Evolutionary conservation across 2,329 filamentous ascomycete genomes (phyloP).

Genomic region (Monilinia fructigena): DNA sequence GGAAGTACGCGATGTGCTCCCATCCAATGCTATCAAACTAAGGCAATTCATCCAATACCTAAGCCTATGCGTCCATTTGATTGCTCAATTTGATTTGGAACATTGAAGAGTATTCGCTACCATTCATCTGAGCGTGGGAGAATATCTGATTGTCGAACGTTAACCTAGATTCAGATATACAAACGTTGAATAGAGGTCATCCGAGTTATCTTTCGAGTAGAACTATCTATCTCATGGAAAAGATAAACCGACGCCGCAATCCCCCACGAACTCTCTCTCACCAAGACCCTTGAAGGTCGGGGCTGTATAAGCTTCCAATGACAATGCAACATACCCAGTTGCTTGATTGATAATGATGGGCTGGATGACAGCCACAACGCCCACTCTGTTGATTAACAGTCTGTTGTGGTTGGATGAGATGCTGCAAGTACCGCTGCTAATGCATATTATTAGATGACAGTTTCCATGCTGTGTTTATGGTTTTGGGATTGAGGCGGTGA

Average conservation of each 20-base stretch:
- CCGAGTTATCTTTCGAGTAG: too few relatives aligned
- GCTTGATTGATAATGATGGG: not conserved
- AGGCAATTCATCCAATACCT: too few relatives aligned
- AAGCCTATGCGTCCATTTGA: too few relatives aligned
- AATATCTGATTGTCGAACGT: too few relatives aligned
- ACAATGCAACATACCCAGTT: not conserved
- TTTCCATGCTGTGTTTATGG: not conserved
- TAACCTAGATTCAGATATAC: too few relatives aligned
- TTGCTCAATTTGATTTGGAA: too few relatives aligned
- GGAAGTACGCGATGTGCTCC: too few relatives aligned
- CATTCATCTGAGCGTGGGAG: too few relatives aligned
- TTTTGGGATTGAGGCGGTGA: slow-evolving; percentile 12
- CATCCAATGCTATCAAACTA: too few relatives aligned
- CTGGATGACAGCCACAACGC: not conserved
- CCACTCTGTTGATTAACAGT: not conserved
- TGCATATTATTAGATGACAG: slow-evolving; percentile 8
- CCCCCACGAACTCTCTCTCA: slow-evolving; percentile 5
- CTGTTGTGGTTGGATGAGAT: not conserved
- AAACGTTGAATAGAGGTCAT: too few relatives aligned
- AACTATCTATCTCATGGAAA: too few relatives aligned
- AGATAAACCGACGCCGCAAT: not conserved
- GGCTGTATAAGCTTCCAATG: not conserved
- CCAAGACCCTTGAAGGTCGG: not conserved
- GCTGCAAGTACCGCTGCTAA: not conserved
- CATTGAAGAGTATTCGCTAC: too few relatives aligned